A percentile compares a stretch with the other conserved stretches of the same genome.
Evolutionary conservation across 768 basidiomycete genomes (phyloP).

Genomic region (Tylopilus intermedius): DNA sequence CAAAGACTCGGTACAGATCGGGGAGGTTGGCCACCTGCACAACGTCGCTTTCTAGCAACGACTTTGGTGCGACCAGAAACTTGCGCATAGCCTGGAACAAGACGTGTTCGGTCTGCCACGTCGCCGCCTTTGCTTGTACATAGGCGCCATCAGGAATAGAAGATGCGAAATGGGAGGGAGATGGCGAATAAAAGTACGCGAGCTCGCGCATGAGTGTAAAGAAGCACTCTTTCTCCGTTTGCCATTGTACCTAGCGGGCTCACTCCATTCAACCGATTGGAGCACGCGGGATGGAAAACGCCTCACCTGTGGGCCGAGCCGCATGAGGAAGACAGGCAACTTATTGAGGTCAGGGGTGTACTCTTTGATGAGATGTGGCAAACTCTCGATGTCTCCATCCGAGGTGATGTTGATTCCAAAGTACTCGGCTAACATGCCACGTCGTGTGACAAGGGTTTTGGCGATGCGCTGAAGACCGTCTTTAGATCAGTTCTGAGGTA

Average conservation of each 20-base stretch:
- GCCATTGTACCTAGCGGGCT: constrained; percentile 75
- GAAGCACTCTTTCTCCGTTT: constrained; percentile 80
- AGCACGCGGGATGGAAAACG: not conserved
- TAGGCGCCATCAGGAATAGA: constrained; percentile 29
- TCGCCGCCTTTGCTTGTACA: constrained; percentile 48
- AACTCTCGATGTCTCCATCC: constrained; percentile 61
- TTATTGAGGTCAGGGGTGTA: constrained; percentile 91
- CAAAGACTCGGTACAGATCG: constrained; percentile 91
- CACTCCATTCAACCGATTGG: not conserved
- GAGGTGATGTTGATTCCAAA: constrained; percentile 73
- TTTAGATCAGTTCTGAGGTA: not conserved
- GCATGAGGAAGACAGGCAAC: constrained; percentile 83
- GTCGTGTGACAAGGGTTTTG: constrained; percentile 50
- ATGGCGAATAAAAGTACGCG: constrained; percentile 83
- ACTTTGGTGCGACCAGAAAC: constrained; percentile 66
- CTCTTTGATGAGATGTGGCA: constrained; percentile 80
- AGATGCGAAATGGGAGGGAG: constrained; percentile 16
- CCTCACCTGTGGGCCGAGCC: constrained; percentile 82
- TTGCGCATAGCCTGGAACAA: constrained; percentile 82
- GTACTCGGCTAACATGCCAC: constrained; percentile 90
- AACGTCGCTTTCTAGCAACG: constrained; percentile 65
- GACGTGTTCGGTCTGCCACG: constrained; percentile 88
- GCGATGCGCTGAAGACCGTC: constrained; percentile 50
- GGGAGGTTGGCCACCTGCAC: constrained; percentile 87
- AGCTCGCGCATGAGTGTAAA: constrained; percentile 80